phyloP scores from a whole-genome alignment of 305 asterid species.

The Solanum hybrid region DNA sequence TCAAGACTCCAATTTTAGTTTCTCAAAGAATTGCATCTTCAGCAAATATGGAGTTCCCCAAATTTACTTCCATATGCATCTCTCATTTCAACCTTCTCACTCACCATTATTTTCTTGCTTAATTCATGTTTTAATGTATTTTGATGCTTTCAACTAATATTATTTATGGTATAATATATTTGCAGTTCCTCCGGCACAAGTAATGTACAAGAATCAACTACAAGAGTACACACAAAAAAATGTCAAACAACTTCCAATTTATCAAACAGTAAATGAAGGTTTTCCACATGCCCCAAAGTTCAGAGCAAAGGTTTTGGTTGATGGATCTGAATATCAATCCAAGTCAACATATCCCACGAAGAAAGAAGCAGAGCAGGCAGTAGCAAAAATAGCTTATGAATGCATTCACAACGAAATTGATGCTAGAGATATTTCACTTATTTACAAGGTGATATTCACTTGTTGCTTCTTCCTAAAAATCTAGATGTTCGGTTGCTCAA shows the following conservation, averaged over 20 bases:
- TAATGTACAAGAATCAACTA: slow-evolving; percentile 12
- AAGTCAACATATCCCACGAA: neutral
- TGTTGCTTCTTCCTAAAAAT: neutral
- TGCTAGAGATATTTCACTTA: neutral
- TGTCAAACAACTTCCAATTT: slow-evolving; percentile 11
- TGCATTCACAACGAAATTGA: neutral
- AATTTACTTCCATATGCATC: neutral
- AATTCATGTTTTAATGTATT: neutral
- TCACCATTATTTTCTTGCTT: neutral
- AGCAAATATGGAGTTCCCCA: neutral
- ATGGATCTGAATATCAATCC: slow-evolving; percentile 9
- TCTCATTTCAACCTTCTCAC: neutral
- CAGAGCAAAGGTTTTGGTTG: slow-evolving; percentile 10
- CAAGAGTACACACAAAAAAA: slow-evolving; percentile 21
- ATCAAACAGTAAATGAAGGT: slow-evolving; percentile 19
- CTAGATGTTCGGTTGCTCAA: neutral
- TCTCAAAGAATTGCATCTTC: neutral
- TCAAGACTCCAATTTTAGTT: neutral
- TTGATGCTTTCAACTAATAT: neutral
- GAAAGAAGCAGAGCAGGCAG: slow-evolving; percentile 19
- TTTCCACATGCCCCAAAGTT: slow-evolving; percentile 18
- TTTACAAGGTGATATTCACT: slow-evolving; percentile 10
- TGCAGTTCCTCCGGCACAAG: slow-evolving; percentile 2
- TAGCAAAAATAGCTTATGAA: slow-evolving; percentile 18
- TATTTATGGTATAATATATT: neutral